These are phyloP conservation scores for Oryza glumipatula DNA, from an alignment of 176 grass and related monocot species.

Conservation along the genomic window DNA sequence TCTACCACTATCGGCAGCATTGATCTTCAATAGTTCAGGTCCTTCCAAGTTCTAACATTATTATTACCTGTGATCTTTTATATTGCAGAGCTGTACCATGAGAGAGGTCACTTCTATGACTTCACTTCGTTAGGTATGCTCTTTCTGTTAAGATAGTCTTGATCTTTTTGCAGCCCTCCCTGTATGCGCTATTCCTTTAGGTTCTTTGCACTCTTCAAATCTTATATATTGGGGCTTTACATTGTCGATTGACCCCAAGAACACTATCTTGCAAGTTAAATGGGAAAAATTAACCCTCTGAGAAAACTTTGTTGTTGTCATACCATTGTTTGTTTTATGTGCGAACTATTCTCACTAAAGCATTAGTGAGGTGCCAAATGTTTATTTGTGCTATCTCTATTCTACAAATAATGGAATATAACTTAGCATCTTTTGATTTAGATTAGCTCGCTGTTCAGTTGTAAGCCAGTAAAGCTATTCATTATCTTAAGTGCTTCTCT, in stretches of 20 bases:
- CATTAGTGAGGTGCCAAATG: not conserved
- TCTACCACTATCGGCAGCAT: not conserved
- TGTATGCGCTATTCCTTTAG: not conserved
- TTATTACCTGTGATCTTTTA: constrained; percentile 20
- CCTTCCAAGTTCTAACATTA: constrained; percentile 6
- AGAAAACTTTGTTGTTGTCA: not conserved
- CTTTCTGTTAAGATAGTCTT: not conserved
- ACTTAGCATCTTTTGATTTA: not conserved
- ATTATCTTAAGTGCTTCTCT: not conserved
- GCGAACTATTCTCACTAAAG: not conserved
- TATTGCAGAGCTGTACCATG: constrained; percentile 79
- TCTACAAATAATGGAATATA: not conserved
- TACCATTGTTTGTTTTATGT: not conserved
- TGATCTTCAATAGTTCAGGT: constrained; percentile 8
- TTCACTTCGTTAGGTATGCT: constrained; percentile 85
- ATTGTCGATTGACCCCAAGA: constrained; percentile 1
- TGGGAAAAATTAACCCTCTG: not conserved
- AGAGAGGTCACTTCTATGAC: constrained; percentile 94
- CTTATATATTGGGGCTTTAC: not conserved
- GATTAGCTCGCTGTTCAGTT: constrained; percentile 1
- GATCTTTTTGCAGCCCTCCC: not conserved
- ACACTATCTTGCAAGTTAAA: not conserved
- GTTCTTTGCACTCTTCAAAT: not conserved
- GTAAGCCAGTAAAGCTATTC: not conserved
- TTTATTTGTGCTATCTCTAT: not conserved